Base-by-base conservation (phyloP, 116 monocot genomes). In the Cymodocea nodosa region DNA sequence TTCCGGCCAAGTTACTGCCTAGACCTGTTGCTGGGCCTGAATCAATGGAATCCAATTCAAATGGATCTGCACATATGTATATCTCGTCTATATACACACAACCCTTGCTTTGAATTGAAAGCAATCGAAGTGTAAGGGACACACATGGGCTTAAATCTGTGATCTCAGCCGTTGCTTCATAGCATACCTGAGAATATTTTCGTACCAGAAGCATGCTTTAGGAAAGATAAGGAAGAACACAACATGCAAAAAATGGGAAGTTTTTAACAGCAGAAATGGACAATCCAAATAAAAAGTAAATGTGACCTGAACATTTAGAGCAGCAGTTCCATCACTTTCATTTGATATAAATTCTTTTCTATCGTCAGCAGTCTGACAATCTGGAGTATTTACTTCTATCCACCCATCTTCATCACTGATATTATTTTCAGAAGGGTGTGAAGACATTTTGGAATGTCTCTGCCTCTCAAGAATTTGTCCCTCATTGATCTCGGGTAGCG, bases 81-180 rank as follows among this genome's bases (percentile, higher is more conserved):
- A 97, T 83, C 63, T 97, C 97, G 16, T 81, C 85, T 60, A 91
- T 62, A 64, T 84, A 80, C 68, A 88, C 70, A 68, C 68, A 74
- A 10, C 70, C 78, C 61, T 82, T 91, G 2, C 62, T 65, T 70
- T 87, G 85, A 64, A 97, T 76, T 51, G 97, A 97, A 18, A 97
- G 83, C 69, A 97, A 79, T 4, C 91, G 81, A 67, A 97, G 70
- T 50, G 85, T 88, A 19, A 97, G 55, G 36, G 85, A 84, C 10
- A 62, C 62, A 66, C 83, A 88, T 70, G 97, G 91, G 72, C 71
- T 75, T 56, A 68, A 73, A 79, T 97, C 84, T 73, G 84, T 80
- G 57, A 97, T 91, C 68, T 88, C 84, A 73, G 97, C 97, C 15
- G 84, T 88, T 71, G 97, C 97, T 78, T 90, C 97, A 56, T 80